phyloP scores from a whole-genome alignment of 306 rosid species.

The Adenanthera pavonina region DNA sequence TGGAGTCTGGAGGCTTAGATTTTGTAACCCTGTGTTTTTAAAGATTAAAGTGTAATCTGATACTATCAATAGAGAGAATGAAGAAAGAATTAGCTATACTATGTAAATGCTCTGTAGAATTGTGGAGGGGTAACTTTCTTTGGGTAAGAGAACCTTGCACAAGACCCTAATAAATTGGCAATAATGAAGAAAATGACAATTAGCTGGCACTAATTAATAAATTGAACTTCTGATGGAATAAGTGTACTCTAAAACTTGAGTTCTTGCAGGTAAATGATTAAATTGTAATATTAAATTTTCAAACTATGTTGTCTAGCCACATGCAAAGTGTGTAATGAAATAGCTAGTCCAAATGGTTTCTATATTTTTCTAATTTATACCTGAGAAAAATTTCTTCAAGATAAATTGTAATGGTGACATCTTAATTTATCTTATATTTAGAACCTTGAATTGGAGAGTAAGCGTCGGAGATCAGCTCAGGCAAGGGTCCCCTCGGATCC shows the following conservation, averaged over 20 bases:
- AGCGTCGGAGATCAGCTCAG: constrained; percentile 81
- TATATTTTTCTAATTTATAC: constrained; percentile 1
- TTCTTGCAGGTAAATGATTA: constrained; percentile 3
- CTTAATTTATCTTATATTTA: constrained; percentile 38
- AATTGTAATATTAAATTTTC: neutral
- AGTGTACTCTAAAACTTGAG: neutral
- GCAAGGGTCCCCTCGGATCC: constrained; percentile 94
- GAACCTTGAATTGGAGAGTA: constrained; percentile 80
- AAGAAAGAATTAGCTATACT: neutral
- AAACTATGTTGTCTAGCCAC: neutral
- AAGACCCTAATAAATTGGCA: constrained; percentile 6
- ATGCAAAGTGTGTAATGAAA: neutral
- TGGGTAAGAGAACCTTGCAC: constrained; percentile 4
- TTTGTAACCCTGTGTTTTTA: neutral
- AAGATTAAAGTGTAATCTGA: neutral
- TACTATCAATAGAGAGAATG: neutral
- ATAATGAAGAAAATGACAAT: constrained; percentile 7
- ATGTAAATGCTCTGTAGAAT: neutral
- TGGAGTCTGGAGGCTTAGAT: neutral
- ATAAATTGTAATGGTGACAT: constrained; percentile 16
- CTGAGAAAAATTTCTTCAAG: neutral
- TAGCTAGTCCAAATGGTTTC: neutral
- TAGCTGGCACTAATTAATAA: neutral
- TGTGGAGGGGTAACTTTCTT: neutral
- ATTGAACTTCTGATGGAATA: neutral